Conservation (phyloP, 306 rosid species). For the Trifolium repens region DNA sequence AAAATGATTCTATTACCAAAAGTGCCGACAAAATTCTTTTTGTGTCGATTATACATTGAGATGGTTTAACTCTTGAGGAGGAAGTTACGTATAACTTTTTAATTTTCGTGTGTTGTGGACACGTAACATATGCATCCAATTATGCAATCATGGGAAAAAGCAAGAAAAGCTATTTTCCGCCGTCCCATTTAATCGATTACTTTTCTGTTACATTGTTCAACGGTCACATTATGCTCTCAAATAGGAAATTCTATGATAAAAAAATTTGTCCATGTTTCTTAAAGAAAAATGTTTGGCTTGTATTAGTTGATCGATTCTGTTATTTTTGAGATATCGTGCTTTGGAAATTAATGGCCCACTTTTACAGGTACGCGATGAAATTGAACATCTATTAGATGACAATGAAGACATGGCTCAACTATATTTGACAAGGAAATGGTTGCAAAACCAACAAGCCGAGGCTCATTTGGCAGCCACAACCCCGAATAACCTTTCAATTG, state of each 20-base stretch:
- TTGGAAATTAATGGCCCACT: slow-evolving; percentile 34
- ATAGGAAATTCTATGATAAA: background rate
- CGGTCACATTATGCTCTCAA: slow-evolving; percentile 21
- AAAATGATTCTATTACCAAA: slow-evolving; percentile 3
- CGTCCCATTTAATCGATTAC: background rate
- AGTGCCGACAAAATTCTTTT: background rate
- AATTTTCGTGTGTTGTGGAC: slow-evolving; percentile 14
- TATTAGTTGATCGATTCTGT: slow-evolving; percentile 20
- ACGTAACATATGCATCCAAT: slow-evolving; percentile 5
- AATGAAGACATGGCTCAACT: slow-evolving; percentile 96
- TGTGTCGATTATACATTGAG: slow-evolving; percentile 9
- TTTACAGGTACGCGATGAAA: slow-evolving; percentile 90
- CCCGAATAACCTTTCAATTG: slow-evolving; percentile 55
- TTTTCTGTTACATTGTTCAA: slow-evolving; percentile 13
- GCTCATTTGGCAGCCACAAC: slow-evolving; percentile 59
- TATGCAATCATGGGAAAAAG: slow-evolving; percentile 3
- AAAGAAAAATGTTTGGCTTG: slow-evolving; percentile 16
- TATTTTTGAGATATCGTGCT: slow-evolving; percentile 33
- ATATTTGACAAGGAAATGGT: slow-evolving; percentile 91
- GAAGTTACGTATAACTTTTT: background rate
- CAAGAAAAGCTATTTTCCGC: slow-evolving; percentile 5
- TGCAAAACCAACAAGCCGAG: slow-evolving; percentile 77
- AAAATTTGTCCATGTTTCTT: background rate
- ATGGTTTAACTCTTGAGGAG: slow-evolving; percentile 23
- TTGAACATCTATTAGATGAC: slow-evolving; percentile 93